Evolutionary conservation across 2,329 filamentous ascomycete species (phyloP), one percentile per base, ranked within the genome.

Genomic region (Beauveria sp.): DNA sequence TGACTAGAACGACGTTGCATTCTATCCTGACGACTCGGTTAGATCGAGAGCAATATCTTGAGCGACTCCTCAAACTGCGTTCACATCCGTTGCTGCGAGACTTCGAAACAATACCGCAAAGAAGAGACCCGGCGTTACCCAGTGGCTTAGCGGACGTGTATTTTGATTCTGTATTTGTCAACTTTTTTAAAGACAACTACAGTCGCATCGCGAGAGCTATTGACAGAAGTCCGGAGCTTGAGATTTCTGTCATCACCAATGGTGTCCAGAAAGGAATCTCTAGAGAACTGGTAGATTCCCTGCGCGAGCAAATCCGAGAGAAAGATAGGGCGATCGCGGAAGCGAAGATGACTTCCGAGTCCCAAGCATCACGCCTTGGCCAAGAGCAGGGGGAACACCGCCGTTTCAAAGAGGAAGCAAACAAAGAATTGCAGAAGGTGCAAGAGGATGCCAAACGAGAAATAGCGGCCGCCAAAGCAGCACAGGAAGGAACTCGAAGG

Each of bases 101-200:
- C 70, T 97, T 93, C 67, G 95, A 98, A 69, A 89, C 97, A 24
- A 79, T 89, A 10, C 86, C 90, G 2, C 90, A 92, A 67, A 89
- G 84, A 64, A 75, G 86, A 8, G 81, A 82, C 65, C 75, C 76
- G 5, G 72, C 70, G 65, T 77, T 67, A 5, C 64, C 66, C 53
- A 82, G 74, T 68, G 72, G 83, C 74, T 66, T 93, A 8, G 89
- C 92, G 1, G 87, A 93, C 56, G 89, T 96, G 1, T 96, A 86
- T 71, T 95, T 98, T 65, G 92, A 96, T 67, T 81, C 85, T 52
- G 84, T 84, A 0, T 98, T 97, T 73, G 86, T 99, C 60, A 90
- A 97, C 63, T 96, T 98, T 69, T 85, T 97, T 68, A 97, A 97
- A 70, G 93, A 98, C 69, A 96, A 96, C 70, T 98, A 96, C 71